Conservation (phyloP, 2,329 filamentous ascomycete species). For the Aspergillus sojae region DNA sequence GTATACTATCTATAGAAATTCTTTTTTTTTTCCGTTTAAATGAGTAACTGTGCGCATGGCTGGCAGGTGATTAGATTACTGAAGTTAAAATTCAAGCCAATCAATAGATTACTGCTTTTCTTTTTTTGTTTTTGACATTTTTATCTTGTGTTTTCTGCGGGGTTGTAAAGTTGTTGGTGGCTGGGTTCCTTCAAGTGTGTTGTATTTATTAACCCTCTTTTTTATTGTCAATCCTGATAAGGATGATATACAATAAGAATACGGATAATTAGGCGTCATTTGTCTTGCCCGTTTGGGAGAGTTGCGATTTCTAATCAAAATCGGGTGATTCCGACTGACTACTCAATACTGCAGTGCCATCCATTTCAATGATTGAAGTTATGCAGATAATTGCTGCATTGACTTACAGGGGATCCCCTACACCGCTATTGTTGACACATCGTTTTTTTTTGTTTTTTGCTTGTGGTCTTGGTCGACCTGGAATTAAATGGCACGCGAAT, state of each 20-base stretch:
- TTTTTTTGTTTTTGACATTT: too few relatives aligned
- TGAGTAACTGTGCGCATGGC: neutral
- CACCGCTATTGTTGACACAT: conserved; percentile 22
- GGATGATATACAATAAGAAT: too few relatives aligned
- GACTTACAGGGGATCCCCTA: conserved; percentile 17
- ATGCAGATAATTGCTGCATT: conserved; percentile 11
- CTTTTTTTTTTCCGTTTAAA: too few relatives aligned
- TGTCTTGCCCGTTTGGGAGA: neutral
- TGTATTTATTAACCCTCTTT: neutral
- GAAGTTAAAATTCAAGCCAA: neutral
- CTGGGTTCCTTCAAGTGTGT: too few relatives aligned
- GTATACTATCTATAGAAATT: neutral
- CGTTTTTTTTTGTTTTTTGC: neutral
- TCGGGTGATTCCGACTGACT: neutral
- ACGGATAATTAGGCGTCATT: neutral
- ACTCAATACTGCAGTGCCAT: neutral
- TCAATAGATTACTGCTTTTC: too few relatives aligned
- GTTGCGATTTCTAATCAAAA: neutral
- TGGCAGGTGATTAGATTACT: neutral
- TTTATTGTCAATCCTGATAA: neutral
- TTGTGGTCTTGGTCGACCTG: neutral
- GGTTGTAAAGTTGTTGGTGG: too few relatives aligned
- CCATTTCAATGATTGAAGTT: neutral
- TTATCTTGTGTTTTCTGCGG: too few relatives aligned
- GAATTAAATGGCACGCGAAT: neutral